Evolutionary conservation across 495 filamentous ascomycete species (phyloP).

Genomic region (Penicillium ucsense): DNA sequence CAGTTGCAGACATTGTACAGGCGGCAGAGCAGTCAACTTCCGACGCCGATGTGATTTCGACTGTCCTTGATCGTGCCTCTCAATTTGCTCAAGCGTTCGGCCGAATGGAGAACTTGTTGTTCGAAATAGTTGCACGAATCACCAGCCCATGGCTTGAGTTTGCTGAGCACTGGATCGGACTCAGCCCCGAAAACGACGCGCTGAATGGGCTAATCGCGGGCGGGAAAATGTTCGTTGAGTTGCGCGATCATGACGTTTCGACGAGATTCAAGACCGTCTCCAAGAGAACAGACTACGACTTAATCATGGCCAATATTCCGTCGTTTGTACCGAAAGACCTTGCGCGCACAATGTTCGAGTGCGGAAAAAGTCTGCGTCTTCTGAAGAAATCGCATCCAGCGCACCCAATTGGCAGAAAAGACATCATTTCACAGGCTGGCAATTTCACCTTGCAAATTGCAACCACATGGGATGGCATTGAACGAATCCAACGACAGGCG

Average conservation of each 20-base stretch:
- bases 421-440: slow-evolving; percentile 31
- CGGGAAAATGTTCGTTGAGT: slow-evolving; percentile 48
- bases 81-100: slow-evolving; percentile 51
- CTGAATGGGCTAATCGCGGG: slow-evolving; percentile 33
- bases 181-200: slow-evolving; percentile 45
- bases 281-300: slow-evolving; percentile 47
- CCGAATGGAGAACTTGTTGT: slow-evolving; percentile 52
- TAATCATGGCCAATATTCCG: slow-evolving; percentile 53
- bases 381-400: slow-evolving; percentile 63
- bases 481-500: slow-evolving; percentile 49
- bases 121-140: slow-evolving; percentile 55
- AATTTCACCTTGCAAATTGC: slow-evolving; percentile 59
- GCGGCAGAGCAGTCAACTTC: slow-evolving; percentile 42
- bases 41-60: slow-evolving; percentile 62
- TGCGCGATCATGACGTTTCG: slow-evolving; percentile 40
- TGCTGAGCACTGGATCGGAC: slow-evolving; percentile 68
- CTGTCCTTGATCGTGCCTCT: slow-evolving; percentile 54
- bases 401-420: slow-evolving; percentile 56
- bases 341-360: slow-evolving; percentile 62
- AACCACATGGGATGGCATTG: slow-evolving; percentile 68
- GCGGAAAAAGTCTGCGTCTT: slow-evolving; percentile 64
- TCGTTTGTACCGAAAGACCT: slow-evolving; percentile 57
- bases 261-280: slow-evolving; percentile 45
- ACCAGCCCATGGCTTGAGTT: slow-evolving; percentile 60
- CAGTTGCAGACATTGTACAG: slow-evolving; percentile 49